phyloP scores from a whole-genome alignment of 768 basidiomycete species.

The Cantharellus cinnabarinus region DNA sequence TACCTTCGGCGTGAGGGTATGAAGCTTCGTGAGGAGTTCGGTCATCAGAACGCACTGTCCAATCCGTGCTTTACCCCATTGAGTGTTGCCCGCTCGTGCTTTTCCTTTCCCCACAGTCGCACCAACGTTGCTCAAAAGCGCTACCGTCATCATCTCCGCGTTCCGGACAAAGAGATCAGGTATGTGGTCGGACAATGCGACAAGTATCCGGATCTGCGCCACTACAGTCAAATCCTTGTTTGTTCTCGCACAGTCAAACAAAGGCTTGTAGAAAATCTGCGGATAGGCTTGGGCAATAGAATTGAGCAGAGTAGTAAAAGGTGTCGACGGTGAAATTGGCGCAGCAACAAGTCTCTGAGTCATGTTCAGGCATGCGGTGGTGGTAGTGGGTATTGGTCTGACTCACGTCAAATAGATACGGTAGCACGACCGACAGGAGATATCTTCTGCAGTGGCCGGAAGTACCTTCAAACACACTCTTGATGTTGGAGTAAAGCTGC shows the following conservation, averaged over 20 bases:
- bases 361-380: not conserved
- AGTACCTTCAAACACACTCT: not conserved
- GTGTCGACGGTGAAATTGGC: conserved; percentile 30
- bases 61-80: conserved; percentile 31
- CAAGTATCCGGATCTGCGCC: conserved; percentile 36
- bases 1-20: conserved; percentile 19
- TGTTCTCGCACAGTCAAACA: conserved; percentile 49
- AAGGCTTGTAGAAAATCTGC: conserved; percentile 46
- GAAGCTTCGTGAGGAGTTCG: conserved; percentile 30
- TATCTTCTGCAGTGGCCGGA: not conserved
- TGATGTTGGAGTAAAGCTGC: not conserved
- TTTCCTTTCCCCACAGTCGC: conserved; percentile 10
- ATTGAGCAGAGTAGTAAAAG: conserved; percentile 32
- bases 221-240: conserved; percentile 38
- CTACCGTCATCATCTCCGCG: conserved; percentile 55
- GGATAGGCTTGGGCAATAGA: conserved; percentile 32
- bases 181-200: conserved; percentile 31
- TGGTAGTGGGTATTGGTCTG: not conserved
- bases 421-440: not conserved
- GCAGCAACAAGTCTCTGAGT: conserved; percentile 17
- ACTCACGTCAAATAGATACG: conserved; percentile 4
- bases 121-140: conserved; percentile 33
- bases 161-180: conserved; percentile 47
- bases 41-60: conserved; percentile 43
- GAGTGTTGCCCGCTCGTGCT: conserved; percentile 7